phyloP scores from a whole-genome alignment of 257 asterid genomes.

The Linaria vulgaris region DNA sequence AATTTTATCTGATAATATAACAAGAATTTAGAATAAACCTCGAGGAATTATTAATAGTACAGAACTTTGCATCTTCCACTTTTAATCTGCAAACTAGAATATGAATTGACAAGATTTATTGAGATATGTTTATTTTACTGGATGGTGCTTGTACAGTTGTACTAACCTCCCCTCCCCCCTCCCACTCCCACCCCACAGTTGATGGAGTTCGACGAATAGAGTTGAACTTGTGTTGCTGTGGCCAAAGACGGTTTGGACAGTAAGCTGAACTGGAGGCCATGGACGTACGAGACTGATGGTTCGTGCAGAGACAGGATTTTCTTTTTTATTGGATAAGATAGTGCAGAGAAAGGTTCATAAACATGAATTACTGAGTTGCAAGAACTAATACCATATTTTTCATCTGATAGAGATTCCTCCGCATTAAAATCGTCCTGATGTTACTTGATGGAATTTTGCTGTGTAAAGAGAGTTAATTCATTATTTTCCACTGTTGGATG shows the following conservation, averaged over 20 bases:
- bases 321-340: no score
- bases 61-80: background rate
- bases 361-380: background rate
- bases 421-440: background rate
- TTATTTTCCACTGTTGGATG: background rate
- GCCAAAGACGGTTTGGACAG: slow-evolving; percentile 1
- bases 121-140: slow-evolving; percentile 7
- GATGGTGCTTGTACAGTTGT: background rate
- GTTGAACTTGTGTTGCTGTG: slow-evolving; percentile 15
- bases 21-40: no score
- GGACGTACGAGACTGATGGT: background rate
- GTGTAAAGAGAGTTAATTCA: background rate
- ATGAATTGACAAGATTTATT: background rate
- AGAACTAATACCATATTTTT: background rate
- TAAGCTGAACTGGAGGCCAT: slow-evolving; percentile 5
- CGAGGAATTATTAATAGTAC: no score
- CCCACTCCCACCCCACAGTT: slow-evolving; percentile 30
- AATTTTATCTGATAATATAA: no score
- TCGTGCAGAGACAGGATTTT: background rate
- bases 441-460: background rate
- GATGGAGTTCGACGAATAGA: slow-evolving; percentile 47
- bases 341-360: background rate
- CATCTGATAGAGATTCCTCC: no score
- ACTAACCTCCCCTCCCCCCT: slow-evolving; percentile 6
- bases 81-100: background rate